Evolutionary conservation across 2,329 filamentous ascomycete species (phyloP).

Genomic region (Epichloe glyceriae): DNA sequence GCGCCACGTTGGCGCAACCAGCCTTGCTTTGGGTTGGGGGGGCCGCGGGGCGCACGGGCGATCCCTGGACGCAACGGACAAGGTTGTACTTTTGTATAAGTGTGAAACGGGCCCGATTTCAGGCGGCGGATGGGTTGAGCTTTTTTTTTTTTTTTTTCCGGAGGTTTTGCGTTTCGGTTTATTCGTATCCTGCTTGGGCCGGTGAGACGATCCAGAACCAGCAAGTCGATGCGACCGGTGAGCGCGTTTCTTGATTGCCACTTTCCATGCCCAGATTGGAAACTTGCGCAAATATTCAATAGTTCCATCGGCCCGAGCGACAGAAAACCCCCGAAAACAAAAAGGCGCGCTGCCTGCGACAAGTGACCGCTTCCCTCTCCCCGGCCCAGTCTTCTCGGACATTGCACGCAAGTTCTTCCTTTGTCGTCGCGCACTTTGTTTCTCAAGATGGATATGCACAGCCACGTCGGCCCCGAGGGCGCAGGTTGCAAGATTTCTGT

Average conservation of each 20-base stretch:
- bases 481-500: constrained; percentile 20
- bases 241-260: background rate
- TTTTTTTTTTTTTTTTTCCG: background rate
- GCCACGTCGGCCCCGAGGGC: constrained; percentile 9
- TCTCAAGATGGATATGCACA: constrained; percentile 13
- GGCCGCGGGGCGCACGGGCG: no score
- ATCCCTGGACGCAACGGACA: no score
- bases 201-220: background rate
- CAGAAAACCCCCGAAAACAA: background rate
- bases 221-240: background rate
- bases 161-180: no score
- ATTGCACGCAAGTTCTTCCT: background rate
- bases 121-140: background rate
- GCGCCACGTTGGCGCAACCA: background rate
- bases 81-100: background rate
- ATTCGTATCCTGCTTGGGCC: no score
- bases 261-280: no score
- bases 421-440: background rate
- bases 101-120: background rate
- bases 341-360: no score
- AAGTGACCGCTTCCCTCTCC: no score
- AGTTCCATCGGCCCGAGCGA: background rate
- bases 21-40: no score
- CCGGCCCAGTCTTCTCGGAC: background rate
- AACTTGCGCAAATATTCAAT: background rate